Evolutionary conservation across 129 eudicot genomes (phyloP), one percentile per base, ranked within the genome.

Genomic region (Centaurea solstitialis): DNA sequence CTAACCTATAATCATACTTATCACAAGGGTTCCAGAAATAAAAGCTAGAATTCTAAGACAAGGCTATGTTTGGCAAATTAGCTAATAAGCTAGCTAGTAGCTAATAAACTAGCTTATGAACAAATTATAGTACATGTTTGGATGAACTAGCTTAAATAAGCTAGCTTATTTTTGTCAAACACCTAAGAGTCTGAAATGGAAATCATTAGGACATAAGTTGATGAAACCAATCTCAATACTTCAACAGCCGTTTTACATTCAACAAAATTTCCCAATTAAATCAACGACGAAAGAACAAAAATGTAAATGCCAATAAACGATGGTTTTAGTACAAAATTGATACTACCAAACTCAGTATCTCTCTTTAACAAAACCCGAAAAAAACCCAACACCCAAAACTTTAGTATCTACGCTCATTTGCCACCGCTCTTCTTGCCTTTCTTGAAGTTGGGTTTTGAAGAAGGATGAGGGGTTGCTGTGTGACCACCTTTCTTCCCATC

Each of bases 401-500:
- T 10, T 4, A 23, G 9, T 0, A 66, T 77, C 81, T 68, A 79
- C 23, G 81, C 76, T 41, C 87, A 24, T 20, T 83, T 73, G 79
- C 80, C 75, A 9, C 39, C 65, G 9, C 65, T 6, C 69, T 86
- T 68, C 78, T 83, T 59, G 74, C 69, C 75, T 81, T 73, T 80
- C 43, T 87, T 77, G 80, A 83, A 83, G 45, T 37, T 83, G 1
- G 70, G 79, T 64, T 83, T 83, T 5, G 86, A 83, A 4, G 74
- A 43, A 28, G 90, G 86, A 76, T 76, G 86, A 4, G 90, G 90
- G 37, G 87, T 84, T 22, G 81, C 85, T 66, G 50, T 47, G 24
- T 87, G 89, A 40, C 81, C 82, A 50, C 83, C 84, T 64, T 85
- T 87, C 82, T 89, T 87, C 24, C 82, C 84, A 75, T 73, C 90